Percentiles rank a stretch among this genome's conserved stretches.
These are phyloP conservation scores for Colletotrichum costaricense DNA, from an alignment of 2,329 filamentous ascomycete genomes.

Conservation along the genomic window DNA sequence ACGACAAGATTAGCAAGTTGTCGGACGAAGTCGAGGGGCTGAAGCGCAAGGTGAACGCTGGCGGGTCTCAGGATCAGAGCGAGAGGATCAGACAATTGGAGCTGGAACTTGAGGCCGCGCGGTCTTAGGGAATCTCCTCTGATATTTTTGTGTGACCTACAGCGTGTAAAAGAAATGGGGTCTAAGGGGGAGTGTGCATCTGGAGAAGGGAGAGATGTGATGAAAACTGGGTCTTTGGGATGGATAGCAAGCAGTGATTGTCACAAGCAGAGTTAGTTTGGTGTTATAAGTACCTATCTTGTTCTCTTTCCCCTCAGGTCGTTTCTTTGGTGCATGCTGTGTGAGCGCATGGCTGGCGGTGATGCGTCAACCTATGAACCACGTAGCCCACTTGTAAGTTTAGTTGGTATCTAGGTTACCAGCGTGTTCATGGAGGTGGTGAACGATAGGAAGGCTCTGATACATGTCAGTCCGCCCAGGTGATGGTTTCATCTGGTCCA, in stretches of 20 bases:
- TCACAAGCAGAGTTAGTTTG: slow-evolving; percentile 31
- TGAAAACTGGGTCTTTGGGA: slow-evolving; percentile 25
- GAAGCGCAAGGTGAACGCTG: slow-evolving; percentile 77
- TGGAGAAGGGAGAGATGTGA: slow-evolving; percentile 20
- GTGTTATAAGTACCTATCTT: slow-evolving; percentile 20
- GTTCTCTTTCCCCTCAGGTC: not conserved
- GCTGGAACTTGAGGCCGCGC: slow-evolving; percentile 73
- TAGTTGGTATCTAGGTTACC: not conserved
- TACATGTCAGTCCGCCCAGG: not conserved
- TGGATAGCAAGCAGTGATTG: slow-evolving; percentile 36
- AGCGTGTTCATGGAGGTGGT: not conserved
- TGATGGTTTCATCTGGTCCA: slow-evolving; percentile 1
- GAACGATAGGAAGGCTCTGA: not conserved
- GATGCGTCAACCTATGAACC: not conserved
- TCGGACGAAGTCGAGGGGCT: slow-evolving; percentile 81
- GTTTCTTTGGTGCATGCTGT: not conserved
- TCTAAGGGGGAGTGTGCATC: not conserved
- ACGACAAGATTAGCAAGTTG: slow-evolving; percentile 77
- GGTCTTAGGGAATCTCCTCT: slow-evolving; percentile 56
- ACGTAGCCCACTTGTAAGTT: not conserved
- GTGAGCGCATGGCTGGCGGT: not conserved
- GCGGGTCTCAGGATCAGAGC: slow-evolving; percentile 69
- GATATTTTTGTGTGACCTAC: slow-evolving; percentile 6
- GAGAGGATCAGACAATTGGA: slow-evolving; percentile 76
- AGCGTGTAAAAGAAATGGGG: not conserved